Evolutionary conservation across 345 rosid genomes (phyloP).

Genomic region (Punica granatum): DNA sequence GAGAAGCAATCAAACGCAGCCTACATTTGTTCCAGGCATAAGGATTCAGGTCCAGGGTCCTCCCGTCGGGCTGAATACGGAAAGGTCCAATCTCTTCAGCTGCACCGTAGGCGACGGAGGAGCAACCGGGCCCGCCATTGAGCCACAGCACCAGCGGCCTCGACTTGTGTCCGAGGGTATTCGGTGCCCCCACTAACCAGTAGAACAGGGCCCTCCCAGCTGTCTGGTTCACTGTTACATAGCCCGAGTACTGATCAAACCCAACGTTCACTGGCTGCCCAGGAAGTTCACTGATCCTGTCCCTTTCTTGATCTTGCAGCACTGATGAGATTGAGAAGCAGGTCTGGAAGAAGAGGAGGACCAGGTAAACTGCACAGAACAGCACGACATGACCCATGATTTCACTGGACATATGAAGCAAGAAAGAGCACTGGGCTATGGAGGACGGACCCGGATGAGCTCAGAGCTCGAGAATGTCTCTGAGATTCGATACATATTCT

Average conservation of each 20-base stretch:
- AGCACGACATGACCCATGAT: neutral
- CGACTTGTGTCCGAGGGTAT: slow-evolving; percentile 43
- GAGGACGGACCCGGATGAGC: too few relatives aligned
- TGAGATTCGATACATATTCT: too few relatives aligned
- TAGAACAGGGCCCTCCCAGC: slow-evolving; percentile 93
- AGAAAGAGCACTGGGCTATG: neutral
- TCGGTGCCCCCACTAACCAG: slow-evolving; percentile 81
- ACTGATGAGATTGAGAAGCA: slow-evolving; percentile 8
- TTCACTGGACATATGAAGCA: neutral
- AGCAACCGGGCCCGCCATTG: slow-evolving; percentile 94
- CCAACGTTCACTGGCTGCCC: slow-evolving; percentile 69
- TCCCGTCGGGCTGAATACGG: slow-evolving; percentile 65
- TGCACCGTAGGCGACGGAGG: slow-evolving; percentile 77
- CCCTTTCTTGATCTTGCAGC: slow-evolving; percentile 42
- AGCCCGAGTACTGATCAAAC: slow-evolving; percentile 80
- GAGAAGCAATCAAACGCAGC: neutral
- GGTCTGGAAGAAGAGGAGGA: neutral
- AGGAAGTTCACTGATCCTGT: slow-evolving; percentile 53
- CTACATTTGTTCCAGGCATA: slow-evolving; percentile 79
- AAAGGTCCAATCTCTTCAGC: slow-evolving; percentile 96
- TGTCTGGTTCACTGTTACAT: slow-evolving; percentile 63
- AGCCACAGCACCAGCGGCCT: slow-evolving; percentile 90
- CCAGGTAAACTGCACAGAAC: neutral
- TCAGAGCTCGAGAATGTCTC: too few relatives aligned
- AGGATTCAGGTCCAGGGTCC: slow-evolving; percentile 62